phyloP scores from a whole-genome alignment of 148 eudicot species.

The Rhododendron simsii region DNA sequence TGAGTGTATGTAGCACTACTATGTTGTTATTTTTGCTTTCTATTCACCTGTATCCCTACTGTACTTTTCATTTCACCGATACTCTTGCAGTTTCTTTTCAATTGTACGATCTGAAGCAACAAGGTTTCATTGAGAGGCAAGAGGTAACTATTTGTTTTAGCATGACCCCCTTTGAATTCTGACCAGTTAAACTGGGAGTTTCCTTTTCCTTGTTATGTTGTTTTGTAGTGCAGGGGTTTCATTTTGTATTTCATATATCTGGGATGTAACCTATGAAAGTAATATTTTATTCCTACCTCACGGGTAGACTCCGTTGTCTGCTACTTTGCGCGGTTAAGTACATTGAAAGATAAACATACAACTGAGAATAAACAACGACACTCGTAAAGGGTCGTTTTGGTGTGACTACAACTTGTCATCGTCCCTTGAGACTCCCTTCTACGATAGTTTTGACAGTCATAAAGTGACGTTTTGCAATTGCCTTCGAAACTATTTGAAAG shows the following conservation, averaged over 20 bases:
- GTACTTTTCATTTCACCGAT: conserved; percentile 3
- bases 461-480: not conserved
- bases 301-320: not conserved
- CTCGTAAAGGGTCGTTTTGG: no score
- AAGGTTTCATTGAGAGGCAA: conserved; percentile 91
- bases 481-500: not conserved
- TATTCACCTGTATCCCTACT: not conserved
- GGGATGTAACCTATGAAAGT: no score
- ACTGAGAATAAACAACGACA: not conserved
- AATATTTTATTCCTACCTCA: not conserved
- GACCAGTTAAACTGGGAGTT: not conserved
- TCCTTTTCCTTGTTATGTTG: not conserved
- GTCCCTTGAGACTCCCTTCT: not conserved
- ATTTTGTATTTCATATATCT: no score
- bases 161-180: not conserved
- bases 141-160: conserved; percentile 42
- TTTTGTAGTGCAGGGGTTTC: no score
- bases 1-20: conserved; percentile 54
- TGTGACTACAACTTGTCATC: not conserved
- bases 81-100: conserved; percentile 80
- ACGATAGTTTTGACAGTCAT: not conserved
- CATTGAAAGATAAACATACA: not conserved
- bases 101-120: conserved; percentile 93
- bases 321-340: not conserved
- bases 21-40: not conserved